These are phyloP conservation scores for Saccharomyces hybrid DNA, from an alignment of 1,139 yeast species.

Conservation along the genomic window DNA sequence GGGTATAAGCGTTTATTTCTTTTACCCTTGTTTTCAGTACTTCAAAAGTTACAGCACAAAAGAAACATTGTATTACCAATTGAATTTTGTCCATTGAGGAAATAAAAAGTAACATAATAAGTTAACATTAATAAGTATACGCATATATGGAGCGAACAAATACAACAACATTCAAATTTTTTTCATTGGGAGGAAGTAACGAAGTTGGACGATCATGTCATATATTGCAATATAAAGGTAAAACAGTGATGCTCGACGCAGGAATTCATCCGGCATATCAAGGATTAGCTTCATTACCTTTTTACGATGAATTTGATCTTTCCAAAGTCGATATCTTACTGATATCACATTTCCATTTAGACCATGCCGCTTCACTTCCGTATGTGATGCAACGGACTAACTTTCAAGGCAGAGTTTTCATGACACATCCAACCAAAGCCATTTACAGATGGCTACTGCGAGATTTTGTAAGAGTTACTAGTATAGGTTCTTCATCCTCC, in stretches of 20 bases:
- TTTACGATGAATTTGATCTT: slow-evolving; percentile 88
- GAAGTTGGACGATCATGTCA: slow-evolving; percentile 98
- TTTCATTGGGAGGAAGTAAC: slow-evolving; percentile 98
- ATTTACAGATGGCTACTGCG: slow-evolving; percentile 90
- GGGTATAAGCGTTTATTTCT: background rate
- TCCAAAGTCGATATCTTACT: slow-evolving; percentile 78
- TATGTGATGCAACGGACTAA: slow-evolving; percentile 96
- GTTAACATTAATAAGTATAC: background rate
- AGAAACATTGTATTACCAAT: background rate
- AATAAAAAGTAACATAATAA: background rate
- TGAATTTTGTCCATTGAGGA: background rate
- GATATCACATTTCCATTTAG: slow-evolving; percentile 92
- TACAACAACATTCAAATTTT: slow-evolving; percentile 49
- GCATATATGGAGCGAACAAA: slow-evolving; percentile 13
- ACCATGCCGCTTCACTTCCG: slow-evolving; percentile 96
- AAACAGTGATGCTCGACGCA: slow-evolving; percentile 95
- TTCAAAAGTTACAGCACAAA: background rate
- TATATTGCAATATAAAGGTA: slow-evolving; percentile 82
- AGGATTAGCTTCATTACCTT: slow-evolving; percentile 87
- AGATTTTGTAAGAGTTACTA: slow-evolving; percentile 89
- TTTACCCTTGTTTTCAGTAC: background rate
- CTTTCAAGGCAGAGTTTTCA: slow-evolving; percentile 89
- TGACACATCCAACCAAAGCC: slow-evolving; percentile 99
- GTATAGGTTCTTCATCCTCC: slow-evolving; percentile 47
- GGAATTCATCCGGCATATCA: slow-evolving; percentile 95